Percentiles rank a stretch among this genome's conserved stretches.
Conservation (phyloP, 192 early-diverging fungal genomes). For the Dimargaris xerosporica region DNA sequence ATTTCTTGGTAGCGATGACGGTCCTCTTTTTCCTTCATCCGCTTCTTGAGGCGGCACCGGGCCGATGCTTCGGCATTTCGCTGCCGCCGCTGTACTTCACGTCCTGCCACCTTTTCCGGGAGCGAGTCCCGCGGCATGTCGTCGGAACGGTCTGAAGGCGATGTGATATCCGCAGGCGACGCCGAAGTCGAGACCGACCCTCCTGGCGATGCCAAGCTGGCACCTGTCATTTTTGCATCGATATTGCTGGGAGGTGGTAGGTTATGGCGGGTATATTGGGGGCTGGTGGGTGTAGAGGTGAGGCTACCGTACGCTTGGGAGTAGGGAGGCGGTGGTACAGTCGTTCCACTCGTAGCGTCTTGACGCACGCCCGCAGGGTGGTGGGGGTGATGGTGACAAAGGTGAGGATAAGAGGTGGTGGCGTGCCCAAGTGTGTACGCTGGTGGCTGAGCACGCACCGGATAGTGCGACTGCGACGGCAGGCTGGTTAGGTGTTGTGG, state of each 20-base stretch:
- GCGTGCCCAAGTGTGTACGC: neutral
- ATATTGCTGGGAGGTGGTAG: neutral
- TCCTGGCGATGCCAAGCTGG: neutral
- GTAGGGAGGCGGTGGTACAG: too few species aligned
- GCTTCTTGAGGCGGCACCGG: slow-evolving; percentile 9
- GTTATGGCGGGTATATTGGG: neutral
- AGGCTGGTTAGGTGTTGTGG: too few species aligned
- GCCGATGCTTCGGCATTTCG: slow-evolving; percentile 11
- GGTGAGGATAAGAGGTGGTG: neutral
- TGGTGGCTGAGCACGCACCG: too few species aligned
- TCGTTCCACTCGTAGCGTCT: too few species aligned
- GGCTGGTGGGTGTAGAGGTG: neutral
- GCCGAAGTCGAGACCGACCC: neutral
- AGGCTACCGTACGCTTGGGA: neutral
- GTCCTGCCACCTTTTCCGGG: neutral
- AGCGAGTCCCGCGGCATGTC: neutral
- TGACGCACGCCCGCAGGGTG: too few species aligned
- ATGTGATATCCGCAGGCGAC: too few species aligned
- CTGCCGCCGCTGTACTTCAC: too few species aligned
- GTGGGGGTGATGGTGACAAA: neutral
- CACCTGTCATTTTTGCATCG: neutral
- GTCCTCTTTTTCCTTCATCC: slow-evolving; percentile 1
- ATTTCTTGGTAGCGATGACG: neutral
- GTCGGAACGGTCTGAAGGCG: neutral
- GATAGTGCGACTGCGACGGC: too few species aligned